These are phyloP conservation scores for Cryptococcus sp. DNA, from an alignment of 1,284 basidiomycete genomes.

Conservation along the genomic window DNA sequence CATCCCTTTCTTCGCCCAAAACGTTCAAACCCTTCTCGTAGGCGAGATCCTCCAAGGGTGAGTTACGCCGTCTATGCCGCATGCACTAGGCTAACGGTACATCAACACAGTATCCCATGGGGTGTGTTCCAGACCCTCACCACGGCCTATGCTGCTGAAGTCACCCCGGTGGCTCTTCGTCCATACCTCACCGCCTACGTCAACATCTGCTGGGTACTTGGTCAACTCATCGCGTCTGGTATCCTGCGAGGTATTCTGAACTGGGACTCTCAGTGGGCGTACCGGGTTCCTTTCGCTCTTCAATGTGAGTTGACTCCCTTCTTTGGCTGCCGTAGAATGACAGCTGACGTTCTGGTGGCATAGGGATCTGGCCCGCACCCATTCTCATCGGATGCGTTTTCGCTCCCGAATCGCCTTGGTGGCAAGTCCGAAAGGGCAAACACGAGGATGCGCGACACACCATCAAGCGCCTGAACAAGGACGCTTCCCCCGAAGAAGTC, in stretches of 20 bases:
- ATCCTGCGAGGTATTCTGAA: slow-evolving; percentile 20
- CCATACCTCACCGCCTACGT: slow-evolving; percentile 46
- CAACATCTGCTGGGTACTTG: slow-evolving; percentile 59
- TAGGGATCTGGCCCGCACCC: slow-evolving; percentile 50
- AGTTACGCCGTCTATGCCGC: neutral
- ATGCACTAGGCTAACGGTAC: neutral
- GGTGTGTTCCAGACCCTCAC: slow-evolving; percentile 35
- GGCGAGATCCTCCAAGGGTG: slow-evolving; percentile 43
- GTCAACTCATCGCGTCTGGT: slow-evolving; percentile 35
- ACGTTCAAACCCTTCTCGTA: slow-evolving; percentile 42
- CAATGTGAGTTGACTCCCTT: slow-evolving; percentile 7
- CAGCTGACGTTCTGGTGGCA: slow-evolving; percentile 18
- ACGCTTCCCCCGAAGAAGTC: slow-evolving; percentile 22
- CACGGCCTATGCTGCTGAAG: slow-evolving; percentile 57
- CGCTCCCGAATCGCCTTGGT: slow-evolving; percentile 39
- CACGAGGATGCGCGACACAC: slow-evolving; percentile 26
- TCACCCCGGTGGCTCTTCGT: slow-evolving; percentile 50
- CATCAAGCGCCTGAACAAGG: slow-evolving; percentile 24
- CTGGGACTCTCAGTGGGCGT: slow-evolving; percentile 26
- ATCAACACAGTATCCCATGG: neutral
- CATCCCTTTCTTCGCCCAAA: slow-evolving; percentile 52
- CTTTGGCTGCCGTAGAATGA: neutral
- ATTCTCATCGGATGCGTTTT: slow-evolving; percentile 25
- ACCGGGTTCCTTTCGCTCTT: slow-evolving; percentile 4
- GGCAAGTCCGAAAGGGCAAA: slow-evolving; percentile 31